Base-by-base conservation (phyloP, 371 early-diverging fungal genomes). In the Dinochytrium kinnereticum region DNA sequence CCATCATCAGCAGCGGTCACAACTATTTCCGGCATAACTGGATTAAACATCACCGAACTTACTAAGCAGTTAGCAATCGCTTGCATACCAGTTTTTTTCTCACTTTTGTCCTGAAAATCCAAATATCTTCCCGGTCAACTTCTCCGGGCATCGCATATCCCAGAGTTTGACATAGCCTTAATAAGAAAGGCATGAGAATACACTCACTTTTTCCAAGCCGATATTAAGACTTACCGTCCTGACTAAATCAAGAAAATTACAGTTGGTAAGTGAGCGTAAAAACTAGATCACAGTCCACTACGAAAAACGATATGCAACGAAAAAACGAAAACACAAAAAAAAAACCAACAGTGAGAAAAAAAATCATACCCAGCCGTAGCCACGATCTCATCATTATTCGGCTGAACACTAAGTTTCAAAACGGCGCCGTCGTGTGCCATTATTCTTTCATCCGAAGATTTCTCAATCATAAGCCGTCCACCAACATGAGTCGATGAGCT, bases 1-100 rank as follows among this genome's bases (percentile, higher is more conserved):
- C 82, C 82, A n/a, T 49, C 40, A 7, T 77, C 78, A 53, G 77
- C 73, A 21, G 68, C 51, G 19, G 72, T 68, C 21, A 79, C 24
- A 53, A 82, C 65, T 28, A 78, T 39, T 50, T 74, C 73, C 3
- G 68, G 39, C 51, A 34, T 34, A 10, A 70, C 67, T 3, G 82
- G 82, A 68, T 82, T 77, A 66, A 76, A 79, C n/a, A 71, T 50
- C 30, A 79, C 82, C 17, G 30, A 51, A 53, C 75, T 81, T 13
- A 26, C 1, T 49, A 44, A 37, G 1, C 17, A 44, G 19, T 26
- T 26, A 1, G 13, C 28, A 0, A 26, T 19, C 17, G 49, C 49
- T 13, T 26, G 50, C 24, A 33, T 28, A 72, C 71, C 31, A 51
- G 21, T 15, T 31, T 38, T 0, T 67, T 36, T n/a, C 50, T 31